Base-by-base conservation (phyloP, 1,284 basidiomycete species). In the Pseudozyma hubeiensis region DNA sequence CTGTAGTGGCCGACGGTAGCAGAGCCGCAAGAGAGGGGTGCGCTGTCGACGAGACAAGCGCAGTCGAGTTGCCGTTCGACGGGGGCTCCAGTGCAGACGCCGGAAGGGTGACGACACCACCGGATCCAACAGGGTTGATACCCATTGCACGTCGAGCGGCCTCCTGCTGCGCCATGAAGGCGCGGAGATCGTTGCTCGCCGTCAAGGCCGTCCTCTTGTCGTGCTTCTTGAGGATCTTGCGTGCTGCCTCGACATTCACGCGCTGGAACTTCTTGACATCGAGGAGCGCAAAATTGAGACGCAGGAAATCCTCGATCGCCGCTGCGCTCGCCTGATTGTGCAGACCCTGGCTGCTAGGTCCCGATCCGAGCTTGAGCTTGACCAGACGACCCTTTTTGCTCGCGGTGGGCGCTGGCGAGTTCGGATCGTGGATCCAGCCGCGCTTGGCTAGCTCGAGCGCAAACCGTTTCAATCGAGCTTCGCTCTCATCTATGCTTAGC, bases 161-260 rank as follows among this genome's bases (percentile, higher is more conserved):
- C 53, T 81, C 78, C 55, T 81, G 78, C 46, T 77, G 69, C 14
- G 76, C 75, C 68, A 81, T 76, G 33, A 81, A 81, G 4, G 60
- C 48, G 19, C 78, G 43, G 50, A 81, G 46, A 34, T 80, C 80
- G 33, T 63, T 59, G 52, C 75, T 75, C 2, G 87, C 88, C 5
- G 87, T 87, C 8, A 89, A 75, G 0, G 82, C 81, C 0, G 92
- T 93, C 5, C 93, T 90, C 84, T 97, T 97, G 31, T 92, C 89
- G 83, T 97, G 95, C 84, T 97, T 97, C 87, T 97, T 97, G 66
- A 97, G 88, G 39, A 86, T 86, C 79, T 86, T 86, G n/a, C 85
- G 69, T 17, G 85, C 85, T 0, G 94, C 95, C 84, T 97, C 93
- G 7, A 92, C 88, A 76, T 94, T 97, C 8, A 93, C 93, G 37